Base-by-base conservation (phyloP, 129 eudicot genomes). In the Artemisia annua region DNA sequence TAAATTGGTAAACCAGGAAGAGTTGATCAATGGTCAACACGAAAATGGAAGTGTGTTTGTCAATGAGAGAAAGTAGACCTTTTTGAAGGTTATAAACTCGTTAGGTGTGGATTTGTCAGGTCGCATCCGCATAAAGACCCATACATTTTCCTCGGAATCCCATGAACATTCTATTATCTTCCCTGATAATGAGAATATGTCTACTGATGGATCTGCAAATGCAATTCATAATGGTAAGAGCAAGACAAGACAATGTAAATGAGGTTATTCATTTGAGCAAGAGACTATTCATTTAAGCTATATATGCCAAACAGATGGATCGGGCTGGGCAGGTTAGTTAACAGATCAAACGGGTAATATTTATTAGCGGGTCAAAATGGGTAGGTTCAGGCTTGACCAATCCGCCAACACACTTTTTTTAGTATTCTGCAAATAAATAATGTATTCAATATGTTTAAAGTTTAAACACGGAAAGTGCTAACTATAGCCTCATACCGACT, bases 131-230 rank as follows among this genome's bases (percentile, higher is more conserved):
- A 87, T 87, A 72, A 74, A 84, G 67, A 87, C 80, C 92, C 92
- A 87, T 68, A 82, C 79, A 35, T 77, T 20, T 66, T 82, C 83
- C 73, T 82, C 89, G 3, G 89, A 75, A 70, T 87, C 83, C 71
- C 73, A 87, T 58, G 92, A 84, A 74, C 92, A 87, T 75, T 87
- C 92, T 55, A 87, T 82, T 52, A 87, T 87, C 85, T 87, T 87
- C 48, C 89, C 92, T 12, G 85, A 79, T 63, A 59, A 79, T 28
- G 85, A 75, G 71, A n/a, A 54, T 53, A 75, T 19, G 70, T 84
- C 92, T 35, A 70, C 73, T 11, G 82, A 72, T 64, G 79, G 75
- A 76, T 82, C 92, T 87, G 85, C 85, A 24, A 24, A 24, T 24
- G 26, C 26, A 76, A 44, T 9, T 11, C 60, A 50, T 32, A 75